Evolutionary conservation across 495 filamentous ascomycete species (phyloP).

Genomic region (Xylaria grammica): DNA sequence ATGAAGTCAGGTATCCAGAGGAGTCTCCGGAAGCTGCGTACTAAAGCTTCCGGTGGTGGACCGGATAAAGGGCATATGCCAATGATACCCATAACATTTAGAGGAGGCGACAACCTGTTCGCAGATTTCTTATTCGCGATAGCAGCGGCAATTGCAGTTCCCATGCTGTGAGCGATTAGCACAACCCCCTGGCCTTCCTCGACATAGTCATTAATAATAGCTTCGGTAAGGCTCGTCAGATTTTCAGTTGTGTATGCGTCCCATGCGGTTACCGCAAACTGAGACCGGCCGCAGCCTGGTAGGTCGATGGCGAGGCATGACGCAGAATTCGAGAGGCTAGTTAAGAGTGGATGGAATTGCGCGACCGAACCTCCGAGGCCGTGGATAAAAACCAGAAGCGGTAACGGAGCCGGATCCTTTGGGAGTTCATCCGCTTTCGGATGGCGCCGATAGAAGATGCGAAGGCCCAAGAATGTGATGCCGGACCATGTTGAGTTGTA

Average conservation of each 20-base stretch:
- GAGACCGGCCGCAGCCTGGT: constrained; percentile 83
- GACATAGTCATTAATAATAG: constrained; percentile 73
- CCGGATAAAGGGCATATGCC: constrained; percentile 77
- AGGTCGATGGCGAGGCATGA: constrained; percentile 91
- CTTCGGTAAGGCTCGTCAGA: constrained; percentile 73
- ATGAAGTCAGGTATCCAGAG: constrained; percentile 70
- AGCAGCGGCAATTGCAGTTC: constrained; percentile 75
- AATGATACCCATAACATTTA: constrained; percentile 75
- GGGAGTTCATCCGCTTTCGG: constrained; percentile 80
- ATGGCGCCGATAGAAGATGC: constrained; percentile 83
- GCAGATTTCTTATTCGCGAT: constrained; percentile 68
- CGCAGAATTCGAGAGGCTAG: constrained; percentile 79
- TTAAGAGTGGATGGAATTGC: constrained; percentile 84
- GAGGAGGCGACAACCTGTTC: constrained; percentile 49
- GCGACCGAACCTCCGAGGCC: constrained; percentile 88
- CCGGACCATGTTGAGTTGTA: constrained; percentile 65
- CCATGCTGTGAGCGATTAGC: constrained; percentile 87
- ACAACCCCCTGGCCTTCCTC: constrained; percentile 75
- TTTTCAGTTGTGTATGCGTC: constrained; percentile 78
- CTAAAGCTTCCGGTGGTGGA: constrained; percentile 61
- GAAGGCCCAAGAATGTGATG: constrained; percentile 75
- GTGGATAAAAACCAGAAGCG: constrained; percentile 88
- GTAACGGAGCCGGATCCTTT: constrained; percentile 70
- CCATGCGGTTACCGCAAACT: constrained; percentile 73
- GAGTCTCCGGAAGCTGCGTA: constrained; percentile 57